phyloP scores from a whole-genome alignment of 768 basidiomycete genomes.

The Pholiota conissans region DNA sequence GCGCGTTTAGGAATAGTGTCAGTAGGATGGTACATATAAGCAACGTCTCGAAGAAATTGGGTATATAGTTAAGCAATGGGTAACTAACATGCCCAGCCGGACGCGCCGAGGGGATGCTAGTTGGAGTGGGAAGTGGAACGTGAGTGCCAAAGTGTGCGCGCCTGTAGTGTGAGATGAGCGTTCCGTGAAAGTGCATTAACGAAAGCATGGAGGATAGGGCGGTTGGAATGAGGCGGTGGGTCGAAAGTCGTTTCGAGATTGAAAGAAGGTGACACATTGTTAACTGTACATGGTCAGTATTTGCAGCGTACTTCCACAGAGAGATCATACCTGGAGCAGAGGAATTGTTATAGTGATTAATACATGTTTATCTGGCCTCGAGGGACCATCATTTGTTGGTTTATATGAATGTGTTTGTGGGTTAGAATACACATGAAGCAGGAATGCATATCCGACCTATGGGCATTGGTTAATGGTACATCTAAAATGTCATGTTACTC shows the following conservation, averaged over 20 bases:
- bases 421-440: constrained; percentile 72
- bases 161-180: constrained; percentile 43
- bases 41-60: constrained; percentile 68
- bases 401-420: constrained; percentile 56
- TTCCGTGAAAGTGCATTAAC: constrained; percentile 66
- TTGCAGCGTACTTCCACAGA: not conserved
- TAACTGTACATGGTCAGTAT: constrained; percentile 36
- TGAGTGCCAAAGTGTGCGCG: constrained; percentile 9
- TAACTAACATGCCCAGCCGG: constrained; percentile 33
- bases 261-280: constrained; percentile 66
- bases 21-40: constrained; percentile 57
- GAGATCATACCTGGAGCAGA: constrained; percentile 57
- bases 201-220: constrained; percentile 58
- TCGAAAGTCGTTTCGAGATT: constrained; percentile 60
- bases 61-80: constrained; percentile 74
- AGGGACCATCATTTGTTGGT: constrained; percentile 39
- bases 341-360: constrained; percentile 74
- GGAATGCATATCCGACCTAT: constrained; percentile 76
- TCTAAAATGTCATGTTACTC: constrained; percentile 26
- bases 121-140: constrained; percentile 13
- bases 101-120: constrained; percentile 7
- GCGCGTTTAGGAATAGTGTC: constrained; percentile 57
- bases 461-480: too few relatives aligned
- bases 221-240: constrained; percentile 73
- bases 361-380: constrained; percentile 72